These are phyloP conservation scores for Wickerhamiella lipophila DNA, from an alignment of 805 yeast genomes.

Conservation along the genomic window DNA sequence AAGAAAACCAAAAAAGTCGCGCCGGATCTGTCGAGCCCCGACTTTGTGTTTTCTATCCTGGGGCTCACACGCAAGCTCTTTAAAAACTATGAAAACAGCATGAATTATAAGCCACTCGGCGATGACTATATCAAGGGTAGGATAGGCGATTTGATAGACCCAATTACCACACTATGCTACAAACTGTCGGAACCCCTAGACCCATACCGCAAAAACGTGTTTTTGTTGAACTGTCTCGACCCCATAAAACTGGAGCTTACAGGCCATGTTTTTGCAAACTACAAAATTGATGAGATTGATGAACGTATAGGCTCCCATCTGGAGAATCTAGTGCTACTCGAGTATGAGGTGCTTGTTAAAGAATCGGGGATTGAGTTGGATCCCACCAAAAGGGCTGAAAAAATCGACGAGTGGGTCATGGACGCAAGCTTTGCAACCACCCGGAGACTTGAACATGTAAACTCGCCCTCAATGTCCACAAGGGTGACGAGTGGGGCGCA, in stretches of 20 bases:
- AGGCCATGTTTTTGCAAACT: constrained; percentile 24
- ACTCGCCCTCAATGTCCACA: constrained; percentile 3
- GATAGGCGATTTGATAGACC: constrained; percentile 27
- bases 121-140: constrained; percentile 15
- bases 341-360: constrained; percentile 18
- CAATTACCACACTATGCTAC: constrained; percentile 24
- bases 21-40: constrained; percentile 61
- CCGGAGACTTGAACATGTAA: background rate
- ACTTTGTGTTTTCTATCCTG: constrained; percentile 62
- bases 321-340: constrained; percentile 23
- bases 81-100: constrained; percentile 32
- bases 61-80: constrained; percentile 48
- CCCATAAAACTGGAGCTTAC: constrained; percentile 24
- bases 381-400: constrained; percentile 3
- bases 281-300: constrained; percentile 25
- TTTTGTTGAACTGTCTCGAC: constrained; percentile 29
- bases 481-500: background rate
- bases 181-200: constrained; percentile 22
- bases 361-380: constrained; percentile 20
- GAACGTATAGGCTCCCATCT: constrained; percentile 22
- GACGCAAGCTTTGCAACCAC: background rate
- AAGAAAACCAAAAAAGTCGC: constrained; percentile 6
- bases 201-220: constrained; percentile 19
- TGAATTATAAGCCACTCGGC: constrained; percentile 15
- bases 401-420: constrained; percentile 28